Percentiles rank a stretch among this genome's conserved stretches.
Evolutionary conservation across 1,284 basidiomycete genomes (phyloP).

Genomic region (Mycena citricolor): DNA sequence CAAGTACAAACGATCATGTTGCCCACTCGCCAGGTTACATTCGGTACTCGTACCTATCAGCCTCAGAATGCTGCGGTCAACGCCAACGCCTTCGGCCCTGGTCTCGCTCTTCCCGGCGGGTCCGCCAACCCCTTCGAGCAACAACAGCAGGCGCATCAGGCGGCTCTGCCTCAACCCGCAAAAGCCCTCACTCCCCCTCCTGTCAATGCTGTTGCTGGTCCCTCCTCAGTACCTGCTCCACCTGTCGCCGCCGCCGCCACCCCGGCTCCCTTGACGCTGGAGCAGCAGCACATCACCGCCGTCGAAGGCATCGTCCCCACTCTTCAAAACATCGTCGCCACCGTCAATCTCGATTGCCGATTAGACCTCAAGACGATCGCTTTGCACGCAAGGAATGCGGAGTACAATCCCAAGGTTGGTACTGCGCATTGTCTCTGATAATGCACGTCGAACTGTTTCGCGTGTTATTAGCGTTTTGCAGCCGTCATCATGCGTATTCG

Average conservation of each 20-base stretch:
- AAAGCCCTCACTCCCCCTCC: no score
- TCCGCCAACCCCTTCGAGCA: conserved; percentile 44
- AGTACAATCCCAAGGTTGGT: conserved; percentile 99
- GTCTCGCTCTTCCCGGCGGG: conserved; percentile 49
- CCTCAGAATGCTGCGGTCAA: no score
- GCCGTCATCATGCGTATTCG: conserved; percentile 99
- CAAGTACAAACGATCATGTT: no score
- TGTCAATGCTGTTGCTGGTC: conserved; percentile 29
- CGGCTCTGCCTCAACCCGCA: conserved; percentile 28
- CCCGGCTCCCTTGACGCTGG: conserved; percentile 72
- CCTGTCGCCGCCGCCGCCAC: conserved; percentile 49
- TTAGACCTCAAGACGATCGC: conserved; percentile 99
- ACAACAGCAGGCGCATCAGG: conserved; percentile 33
- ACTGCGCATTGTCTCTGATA: conserved; percentile 40
- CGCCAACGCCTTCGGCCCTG: no score
- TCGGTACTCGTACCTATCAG: conserved; percentile 44
- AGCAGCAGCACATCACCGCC: conserved; percentile 89
- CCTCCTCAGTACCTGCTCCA: conserved; percentile 29
- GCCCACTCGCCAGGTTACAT: conserved; percentile 74
- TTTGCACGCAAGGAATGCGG: conserved; percentile 95
- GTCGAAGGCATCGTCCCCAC: conserved; percentile 95
- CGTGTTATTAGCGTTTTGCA: conserved; percentile 89
- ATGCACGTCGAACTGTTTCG: conserved; percentile 64
- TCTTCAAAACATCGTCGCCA: conserved; percentile 98
- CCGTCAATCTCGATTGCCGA: conserved; percentile 96